Percentiles rank a stretch among this genome's conserved stretches.
Conservation (phyloP, 2,329 filamentous ascomycete species). For the Penicillium sp. region DNA sequence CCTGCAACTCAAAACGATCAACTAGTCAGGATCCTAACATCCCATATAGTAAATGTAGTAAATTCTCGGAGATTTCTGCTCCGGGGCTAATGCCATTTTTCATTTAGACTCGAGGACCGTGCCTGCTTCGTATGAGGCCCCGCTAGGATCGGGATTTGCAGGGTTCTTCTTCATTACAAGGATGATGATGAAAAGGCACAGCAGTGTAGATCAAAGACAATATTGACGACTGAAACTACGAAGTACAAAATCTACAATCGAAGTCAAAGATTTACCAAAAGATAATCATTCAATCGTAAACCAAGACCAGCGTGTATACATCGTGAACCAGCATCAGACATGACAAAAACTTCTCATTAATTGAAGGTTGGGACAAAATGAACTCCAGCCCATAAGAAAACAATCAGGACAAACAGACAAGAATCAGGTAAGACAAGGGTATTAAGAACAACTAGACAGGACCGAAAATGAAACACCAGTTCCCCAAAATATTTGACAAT, state of each 20-base stretch:
- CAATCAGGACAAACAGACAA: not conserved
- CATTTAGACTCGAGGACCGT: too few relatives aligned
- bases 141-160: too few relatives aligned
- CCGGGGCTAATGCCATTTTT: too few relatives aligned
- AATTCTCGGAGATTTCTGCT: too few relatives aligned
- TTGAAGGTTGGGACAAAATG: slow-evolving; percentile 2
- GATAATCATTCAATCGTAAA: slow-evolving; percentile 8
- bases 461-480: slow-evolving; percentile 4
- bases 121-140: too few relatives aligned
- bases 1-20: too few relatives aligned
- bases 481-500: slow-evolving; percentile 1
- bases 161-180: too few relatives aligned
- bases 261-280: not conserved
- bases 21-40: too few relatives aligned
- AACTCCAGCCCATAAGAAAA: slow-evolving; percentile 2
- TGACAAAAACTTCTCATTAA: slow-evolving; percentile 8
- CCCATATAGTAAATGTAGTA: too few relatives aligned
- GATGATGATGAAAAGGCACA: slow-evolving; percentile 1
- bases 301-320: slow-evolving; percentile 6
- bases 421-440: slow-evolving; percentile 6
- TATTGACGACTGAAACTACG: too few relatives aligned
- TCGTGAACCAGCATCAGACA: slow-evolving; percentile 14
- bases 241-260: not conserved
- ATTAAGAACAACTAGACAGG: slow-evolving; percentile 3
- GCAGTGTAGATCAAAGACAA: not conserved